Conservation (phyloP, 1,284 basidiomycete genomes). For the Sporisorium scitamineum region DNA sequence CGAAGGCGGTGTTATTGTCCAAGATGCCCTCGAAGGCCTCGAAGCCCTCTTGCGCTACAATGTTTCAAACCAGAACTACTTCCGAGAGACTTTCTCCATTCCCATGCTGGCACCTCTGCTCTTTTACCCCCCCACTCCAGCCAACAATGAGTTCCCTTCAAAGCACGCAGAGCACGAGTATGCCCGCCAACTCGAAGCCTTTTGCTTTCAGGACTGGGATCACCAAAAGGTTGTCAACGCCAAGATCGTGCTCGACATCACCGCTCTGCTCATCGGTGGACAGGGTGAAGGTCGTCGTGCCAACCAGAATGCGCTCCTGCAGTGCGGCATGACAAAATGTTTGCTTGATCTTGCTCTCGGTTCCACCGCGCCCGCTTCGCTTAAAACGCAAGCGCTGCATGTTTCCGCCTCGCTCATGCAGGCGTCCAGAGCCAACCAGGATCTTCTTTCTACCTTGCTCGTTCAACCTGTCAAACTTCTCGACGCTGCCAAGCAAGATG, state of each 20-base stretch:
- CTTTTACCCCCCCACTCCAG: slow-evolving; percentile 78
- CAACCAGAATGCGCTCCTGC: slow-evolving; percentile 72
- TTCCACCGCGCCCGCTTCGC: slow-evolving; percentile 85
- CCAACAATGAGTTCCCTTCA: slow-evolving; percentile 66
- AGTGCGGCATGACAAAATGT: slow-evolving; percentile 80
- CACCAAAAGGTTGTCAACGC: slow-evolving; percentile 86
- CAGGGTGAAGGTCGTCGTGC: slow-evolving; percentile 72
- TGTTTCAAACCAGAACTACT: slow-evolving; percentile 97
- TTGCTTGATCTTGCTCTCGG: slow-evolving; percentile 88
- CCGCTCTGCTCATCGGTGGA: slow-evolving; percentile 74
- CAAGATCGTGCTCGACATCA: slow-evolving; percentile 80
- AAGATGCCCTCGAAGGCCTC: slow-evolving; percentile 86
- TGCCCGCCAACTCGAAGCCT: slow-evolving; percentile 79
- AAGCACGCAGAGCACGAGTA: slow-evolving; percentile 73
- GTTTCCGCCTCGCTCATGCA: slow-evolving; percentile 71
- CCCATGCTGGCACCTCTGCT: slow-evolving; percentile 84
- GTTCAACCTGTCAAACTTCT: slow-evolving; percentile 54
- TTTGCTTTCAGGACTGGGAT: slow-evolving; percentile 96
- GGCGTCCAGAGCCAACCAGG: slow-evolving; percentile 71
- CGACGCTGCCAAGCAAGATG: slow-evolving; percentile 15
- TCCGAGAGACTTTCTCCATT: slow-evolving; percentile 89
- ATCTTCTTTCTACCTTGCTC: slow-evolving; percentile 69
- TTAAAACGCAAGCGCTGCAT: slow-evolving; percentile 82
- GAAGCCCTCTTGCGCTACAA: slow-evolving; percentile 90
- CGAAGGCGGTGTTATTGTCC: slow-evolving; percentile 85